phyloP scores from a whole-genome alignment of 2,329 filamentous ascomycete species.

The Microdochium nivale region DNA sequence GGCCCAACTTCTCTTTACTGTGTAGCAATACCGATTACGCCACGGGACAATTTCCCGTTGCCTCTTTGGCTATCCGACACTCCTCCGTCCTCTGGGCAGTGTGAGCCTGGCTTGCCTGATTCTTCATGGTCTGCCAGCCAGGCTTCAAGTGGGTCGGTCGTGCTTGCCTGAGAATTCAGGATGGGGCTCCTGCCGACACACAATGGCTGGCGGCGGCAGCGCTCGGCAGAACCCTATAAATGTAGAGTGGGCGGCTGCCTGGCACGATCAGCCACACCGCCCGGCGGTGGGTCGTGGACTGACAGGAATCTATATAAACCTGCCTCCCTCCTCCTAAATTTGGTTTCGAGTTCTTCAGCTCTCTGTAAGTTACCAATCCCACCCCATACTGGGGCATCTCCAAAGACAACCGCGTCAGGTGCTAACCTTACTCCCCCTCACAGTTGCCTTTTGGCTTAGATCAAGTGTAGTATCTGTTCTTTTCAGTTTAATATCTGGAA shows the following conservation, averaged over 20 bases:
- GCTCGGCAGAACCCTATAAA: background rate
- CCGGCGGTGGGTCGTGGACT: background rate
- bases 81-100: too few relatives aligned
- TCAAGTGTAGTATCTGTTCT: slow-evolving; percentile 93
- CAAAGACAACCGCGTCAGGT: background rate
- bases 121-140: too few relatives aligned
- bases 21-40: too few relatives aligned
- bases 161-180: too few relatives aligned
- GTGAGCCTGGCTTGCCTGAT: too few relatives aligned
- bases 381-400: background rate
- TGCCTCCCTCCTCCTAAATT: slow-evolving; percentile 1
- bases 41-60: too few relatives aligned
- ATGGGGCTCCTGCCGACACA: too few relatives aligned
- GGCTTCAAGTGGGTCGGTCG: too few relatives aligned
- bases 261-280: background rate
- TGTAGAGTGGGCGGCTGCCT: background rate
- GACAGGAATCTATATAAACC: slow-evolving; percentile 6
- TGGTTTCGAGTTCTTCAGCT: slow-evolving; percentile 17
- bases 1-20: too few relatives aligned
- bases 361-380: slow-evolving; percentile 12
- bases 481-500: slow-evolving; percentile 95
- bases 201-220: too few relatives aligned
- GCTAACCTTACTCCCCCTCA: slow-evolving; percentile 17
- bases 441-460: slow-evolving; percentile 45
- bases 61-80: too few relatives aligned